Conservation (phyloP, 2,329 filamentous ascomycete genomes). For the Colletotrichum tropicicola region DNA sequence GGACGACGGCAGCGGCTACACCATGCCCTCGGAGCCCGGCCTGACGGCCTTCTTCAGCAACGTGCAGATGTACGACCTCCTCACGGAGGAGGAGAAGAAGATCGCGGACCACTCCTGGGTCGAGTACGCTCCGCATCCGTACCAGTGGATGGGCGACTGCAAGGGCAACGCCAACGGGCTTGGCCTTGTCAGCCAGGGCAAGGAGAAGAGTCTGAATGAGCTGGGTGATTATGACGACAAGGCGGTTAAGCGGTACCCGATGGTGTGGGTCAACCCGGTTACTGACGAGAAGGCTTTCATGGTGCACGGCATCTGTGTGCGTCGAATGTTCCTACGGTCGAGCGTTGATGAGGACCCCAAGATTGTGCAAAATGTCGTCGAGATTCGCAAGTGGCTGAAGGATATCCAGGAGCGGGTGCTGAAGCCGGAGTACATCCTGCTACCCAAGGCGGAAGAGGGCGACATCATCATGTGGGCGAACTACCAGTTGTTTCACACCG, state of each 20-base stretch:
- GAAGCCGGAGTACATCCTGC: constrained; percentile 50
- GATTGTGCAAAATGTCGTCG: constrained; percentile 46
- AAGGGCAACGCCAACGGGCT: constrained; percentile 50
- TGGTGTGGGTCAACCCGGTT: constrained; percentile 56
- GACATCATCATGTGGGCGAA: constrained; percentile 56
- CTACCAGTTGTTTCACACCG: constrained; percentile 51
- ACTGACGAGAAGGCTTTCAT: constrained; percentile 51
- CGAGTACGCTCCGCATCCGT: constrained; percentile 55
- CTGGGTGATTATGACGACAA: constrained; percentile 45
- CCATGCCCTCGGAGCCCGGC: constrained; percentile 43
- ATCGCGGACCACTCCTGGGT: constrained; percentile 54
- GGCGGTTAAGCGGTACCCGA: constrained; percentile 52
- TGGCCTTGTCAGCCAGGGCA: constrained; percentile 46
- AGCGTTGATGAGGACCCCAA: constrained; percentile 41
- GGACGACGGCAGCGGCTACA: neutral
- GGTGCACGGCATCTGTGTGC: constrained; percentile 50
- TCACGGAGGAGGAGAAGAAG: constrained; percentile 49
- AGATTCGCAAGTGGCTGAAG: constrained; percentile 46
- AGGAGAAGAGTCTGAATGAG: constrained; percentile 47
- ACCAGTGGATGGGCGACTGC: constrained; percentile 52
- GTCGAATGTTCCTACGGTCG: constrained; percentile 47
- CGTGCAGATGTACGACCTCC: constrained; percentile 46
- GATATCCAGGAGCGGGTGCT: constrained; percentile 49
- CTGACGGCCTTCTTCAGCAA: constrained; percentile 44
- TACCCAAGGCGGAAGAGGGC: constrained; percentile 49